Evolutionary conservation across 345 rosid species (phyloP).

Genomic region (Atalantia buxifolia): DNA sequence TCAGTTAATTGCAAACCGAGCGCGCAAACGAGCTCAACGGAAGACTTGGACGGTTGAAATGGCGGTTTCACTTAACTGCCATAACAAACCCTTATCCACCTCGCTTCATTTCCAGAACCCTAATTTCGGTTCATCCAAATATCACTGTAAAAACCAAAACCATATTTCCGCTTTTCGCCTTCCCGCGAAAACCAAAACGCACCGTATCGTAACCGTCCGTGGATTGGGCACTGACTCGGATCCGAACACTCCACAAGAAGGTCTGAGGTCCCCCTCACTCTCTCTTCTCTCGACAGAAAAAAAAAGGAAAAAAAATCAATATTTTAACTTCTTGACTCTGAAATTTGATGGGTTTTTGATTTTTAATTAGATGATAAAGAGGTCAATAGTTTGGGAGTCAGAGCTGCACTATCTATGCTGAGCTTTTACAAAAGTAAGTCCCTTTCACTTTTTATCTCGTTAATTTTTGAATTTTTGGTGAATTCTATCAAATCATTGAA

Average conservation of each 20-base stretch:
- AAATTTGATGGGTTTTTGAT: not conserved
- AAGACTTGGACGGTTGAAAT: slow-evolving; percentile 17
- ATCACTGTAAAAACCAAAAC: not conserved
- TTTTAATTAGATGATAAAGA: slow-evolving; percentile 40
- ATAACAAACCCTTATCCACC: slow-evolving; percentile 2
- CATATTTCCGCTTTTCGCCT: slow-evolving; percentile 6
- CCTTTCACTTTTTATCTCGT: not conserved
- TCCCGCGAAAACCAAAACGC: slow-evolving; percentile 19
- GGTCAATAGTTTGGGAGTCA: slow-evolving; percentile 58
- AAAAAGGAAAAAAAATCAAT: not conserved
- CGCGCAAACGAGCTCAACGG: not conserved
- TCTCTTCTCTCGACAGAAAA: not conserved
- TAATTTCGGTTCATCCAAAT: slow-evolving; percentile 18
- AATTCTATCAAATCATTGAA: not conserved
- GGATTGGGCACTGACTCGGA: slow-evolving; percentile 27
- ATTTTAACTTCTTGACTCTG: not conserved
- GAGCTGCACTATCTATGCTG: slow-evolving; percentile 70
- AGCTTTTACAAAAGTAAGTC: slow-evolving; percentile 72
- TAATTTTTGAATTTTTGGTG: not conserved
- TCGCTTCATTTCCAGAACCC: slow-evolving; percentile 16
- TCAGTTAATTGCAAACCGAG: not conserved
- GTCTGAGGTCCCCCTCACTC: slow-evolving; percentile 18
- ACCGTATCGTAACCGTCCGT: slow-evolving; percentile 22
- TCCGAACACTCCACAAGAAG: slow-evolving; percentile 28
- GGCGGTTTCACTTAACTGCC: slow-evolving; percentile 45